Evolutionary conservation across 495 filamentous ascomycete species (phyloP), one percentile per base, ranked within the genome.

Genomic region (Penicillium daleae): DNA sequence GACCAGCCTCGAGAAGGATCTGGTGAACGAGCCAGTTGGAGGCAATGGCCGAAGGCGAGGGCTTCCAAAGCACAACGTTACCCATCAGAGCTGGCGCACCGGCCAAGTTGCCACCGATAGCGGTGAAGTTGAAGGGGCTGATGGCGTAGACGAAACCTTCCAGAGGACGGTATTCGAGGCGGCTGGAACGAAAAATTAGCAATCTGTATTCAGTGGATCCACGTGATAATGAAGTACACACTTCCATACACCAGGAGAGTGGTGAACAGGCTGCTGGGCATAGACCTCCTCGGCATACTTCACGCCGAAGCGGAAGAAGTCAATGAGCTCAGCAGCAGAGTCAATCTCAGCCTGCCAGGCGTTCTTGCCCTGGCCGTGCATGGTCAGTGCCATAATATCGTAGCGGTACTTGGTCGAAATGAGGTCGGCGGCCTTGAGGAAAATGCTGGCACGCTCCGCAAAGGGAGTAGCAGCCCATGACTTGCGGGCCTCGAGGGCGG

Each of bases 301-400:
- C 39, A 95, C 92, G 66, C 91, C 93, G 79, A 96, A 80, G 61
- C 90, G 84, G 67, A 98, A 82, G 79, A 98, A 98, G 74, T 98
- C 93, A 65, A 85, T 87, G 44, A 96, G 78, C 81, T 98, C 93
- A 2, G 94, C 94, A 4, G 94, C 93, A 26, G 94, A 87, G 76
- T 97, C 93, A 66, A 97, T 96, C 84, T 97, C 93, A 21, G 93
- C 93, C 74, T 97, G 93, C 92, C 92, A 97, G 26, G 90, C 90
- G 75, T 96, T 97, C 83, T 97, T 97, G 64, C 93, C 93, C 75
- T 97, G 93, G 32, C 93, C 93, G 24, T 96, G 82, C 84, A 97
- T 96, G 8, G 93, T 97, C 39, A 92, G 85, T 7, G 93, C 93
- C 89, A 96, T 93, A 59, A 97, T 80, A 61, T 95, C 90, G 74